Conservation (phyloP, 768 basidiomycete genomes). For the Boletales sp. region DNA sequence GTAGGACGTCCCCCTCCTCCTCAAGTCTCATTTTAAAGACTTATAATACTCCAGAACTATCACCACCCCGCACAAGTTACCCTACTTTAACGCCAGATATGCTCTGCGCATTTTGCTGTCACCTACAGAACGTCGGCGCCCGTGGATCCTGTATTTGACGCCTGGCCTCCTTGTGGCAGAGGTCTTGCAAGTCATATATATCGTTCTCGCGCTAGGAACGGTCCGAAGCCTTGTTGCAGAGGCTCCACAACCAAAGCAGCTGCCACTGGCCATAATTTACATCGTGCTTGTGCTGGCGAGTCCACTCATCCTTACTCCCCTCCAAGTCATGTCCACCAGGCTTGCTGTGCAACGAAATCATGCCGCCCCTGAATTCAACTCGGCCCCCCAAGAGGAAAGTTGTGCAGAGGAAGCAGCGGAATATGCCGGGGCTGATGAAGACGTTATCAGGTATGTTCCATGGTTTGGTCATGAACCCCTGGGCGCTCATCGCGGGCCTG, state of each 20-base stretch:
- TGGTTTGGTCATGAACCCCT: neutral
- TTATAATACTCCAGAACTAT: conserved; percentile 55
- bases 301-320: conserved; percentile 60
- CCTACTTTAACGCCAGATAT: conserved; percentile 54
- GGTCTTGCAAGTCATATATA: conserved; percentile 42
- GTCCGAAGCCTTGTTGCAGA: conserved; percentile 55
- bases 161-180: conserved; percentile 56
- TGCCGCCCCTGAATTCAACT: conserved; percentile 68
- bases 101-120: conserved; percentile 72
- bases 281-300: conserved; percentile 48
- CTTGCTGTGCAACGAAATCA: conserved; percentile 88
- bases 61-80: conserved; percentile 76
- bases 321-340: conserved; percentile 77
- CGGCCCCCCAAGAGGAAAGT: conserved; percentile 64
- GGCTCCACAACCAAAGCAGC: conserved; percentile 33
- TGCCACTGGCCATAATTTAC: conserved; percentile 46
- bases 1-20: conserved; percentile 35
- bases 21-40: no score
- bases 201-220: conserved; percentile 40
- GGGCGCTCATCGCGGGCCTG: neutral
- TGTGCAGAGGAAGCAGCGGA: conserved; percentile 58
- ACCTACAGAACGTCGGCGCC: conserved; percentile 72
- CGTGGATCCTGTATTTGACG: conserved; percentile 79
- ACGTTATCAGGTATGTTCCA: conserved; percentile 72
- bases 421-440: conserved; percentile 69